These are phyloP conservation scores for Cudoniella acicularis DNA, from an alignment of 495 filamentous ascomycete genomes.

Conservation along the genomic window DNA sequence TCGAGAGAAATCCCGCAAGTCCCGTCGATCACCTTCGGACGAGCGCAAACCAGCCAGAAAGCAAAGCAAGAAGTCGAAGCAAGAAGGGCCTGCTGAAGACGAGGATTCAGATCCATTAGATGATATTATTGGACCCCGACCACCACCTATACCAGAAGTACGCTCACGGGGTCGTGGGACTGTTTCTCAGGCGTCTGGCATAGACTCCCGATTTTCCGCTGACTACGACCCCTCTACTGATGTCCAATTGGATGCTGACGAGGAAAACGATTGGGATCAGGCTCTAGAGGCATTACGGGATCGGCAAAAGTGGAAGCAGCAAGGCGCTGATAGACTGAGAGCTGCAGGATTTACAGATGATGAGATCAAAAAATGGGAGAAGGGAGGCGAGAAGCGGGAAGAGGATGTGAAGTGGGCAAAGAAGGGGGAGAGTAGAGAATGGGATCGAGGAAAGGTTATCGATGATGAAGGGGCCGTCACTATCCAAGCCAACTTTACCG, in stretches of 20 bases:
- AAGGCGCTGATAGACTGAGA: slow-evolving; percentile 73
- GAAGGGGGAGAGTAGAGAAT: slow-evolving; percentile 78
- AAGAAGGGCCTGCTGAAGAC: slow-evolving; percentile 4
- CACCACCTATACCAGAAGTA: slow-evolving; percentile 49
- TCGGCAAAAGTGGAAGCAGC: slow-evolving; percentile 72
- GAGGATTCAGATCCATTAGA: slow-evolving; percentile 74
- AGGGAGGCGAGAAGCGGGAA: slow-evolving; percentile 55
- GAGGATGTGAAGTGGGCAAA: slow-evolving; percentile 78
- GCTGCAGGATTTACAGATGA: slow-evolving; percentile 77
- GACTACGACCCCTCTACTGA: slow-evolving; percentile 77
- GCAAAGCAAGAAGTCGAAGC: slow-evolving; percentile 1
- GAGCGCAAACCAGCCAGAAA: not conserved
- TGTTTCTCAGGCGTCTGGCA: slow-evolving; percentile 51
- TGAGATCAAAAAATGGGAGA: slow-evolving; percentile 76
- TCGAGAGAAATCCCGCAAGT: slow-evolving; percentile 4
- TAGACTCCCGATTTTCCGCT: slow-evolving; percentile 74
- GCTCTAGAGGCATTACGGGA: slow-evolving; percentile 80
- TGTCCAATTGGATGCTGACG: slow-evolving; percentile 54
- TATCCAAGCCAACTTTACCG: too few species aligned
- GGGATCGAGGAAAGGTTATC: slow-evolving; percentile 83
- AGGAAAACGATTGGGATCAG: slow-evolving; percentile 74
- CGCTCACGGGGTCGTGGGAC: slow-evolving; percentile 75
- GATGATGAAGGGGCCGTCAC: slow-evolving; percentile 40
- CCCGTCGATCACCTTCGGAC: not conserved
- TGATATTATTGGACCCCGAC: slow-evolving; percentile 74